phyloP scores from a whole-genome alignment of 108 stramenopile genomes.

The Mayamaea pseudoterrestris region DNA sequence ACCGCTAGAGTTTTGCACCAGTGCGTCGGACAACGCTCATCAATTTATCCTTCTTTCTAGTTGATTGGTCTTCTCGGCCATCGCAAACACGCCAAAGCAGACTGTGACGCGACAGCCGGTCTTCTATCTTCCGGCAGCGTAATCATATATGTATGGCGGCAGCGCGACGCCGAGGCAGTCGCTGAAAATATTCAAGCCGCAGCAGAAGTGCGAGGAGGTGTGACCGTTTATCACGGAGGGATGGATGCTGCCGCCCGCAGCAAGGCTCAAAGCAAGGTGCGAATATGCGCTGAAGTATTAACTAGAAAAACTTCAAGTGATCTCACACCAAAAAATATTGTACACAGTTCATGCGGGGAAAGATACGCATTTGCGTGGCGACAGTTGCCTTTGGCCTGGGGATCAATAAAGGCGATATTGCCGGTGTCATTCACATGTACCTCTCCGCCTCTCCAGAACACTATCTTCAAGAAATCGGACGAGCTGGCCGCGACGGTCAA shows the following conservation, averaged over 20 bases:
- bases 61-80: conserved; percentile 44
- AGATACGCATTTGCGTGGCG: conserved; percentile 83
- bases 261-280: conserved; percentile 64
- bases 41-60: conserved; percentile 12
- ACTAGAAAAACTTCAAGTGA: background rate
- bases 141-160: conserved; percentile 89
- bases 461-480: conserved; percentile 94
- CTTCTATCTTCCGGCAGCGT: conserved; percentile 54
- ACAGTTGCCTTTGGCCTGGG: conserved; percentile 97
- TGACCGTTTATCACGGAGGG: conserved; percentile 79
- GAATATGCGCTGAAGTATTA: too few species aligned
- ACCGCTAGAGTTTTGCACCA: background rate
- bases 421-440: conserved; percentile 77
- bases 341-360: conserved; percentile 65
- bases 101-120: conserved; percentile 28
- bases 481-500: conserved; percentile 93
- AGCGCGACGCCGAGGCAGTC: conserved; percentile 76
- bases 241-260: conserved; percentile 63
- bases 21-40: background rate
- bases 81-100: conserved; percentile 4
- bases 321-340: too few species aligned
- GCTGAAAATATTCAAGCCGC: conserved; percentile 54
- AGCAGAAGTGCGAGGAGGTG: conserved; percentile 53
- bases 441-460: conserved; percentile 86
- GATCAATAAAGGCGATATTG: conserved; percentile 92